Percentiles rank a stretch among this genome's conserved stretches.
phyloP scores from a whole-genome alignment of 108 stramenopile species.

The Cyclostephanos tholiformis region DNA sequence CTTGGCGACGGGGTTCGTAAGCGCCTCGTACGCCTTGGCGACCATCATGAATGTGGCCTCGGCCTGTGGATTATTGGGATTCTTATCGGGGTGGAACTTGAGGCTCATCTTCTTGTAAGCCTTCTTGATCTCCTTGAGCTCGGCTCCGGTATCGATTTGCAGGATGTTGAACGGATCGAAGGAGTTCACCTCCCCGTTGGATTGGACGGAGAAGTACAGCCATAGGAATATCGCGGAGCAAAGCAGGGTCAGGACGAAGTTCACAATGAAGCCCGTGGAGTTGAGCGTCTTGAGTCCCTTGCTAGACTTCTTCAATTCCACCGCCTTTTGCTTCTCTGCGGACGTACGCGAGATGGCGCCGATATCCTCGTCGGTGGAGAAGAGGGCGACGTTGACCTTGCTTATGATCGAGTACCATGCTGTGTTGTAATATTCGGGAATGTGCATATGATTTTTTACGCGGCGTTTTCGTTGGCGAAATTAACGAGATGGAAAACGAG shows the following conservation, averaged over 20 bases:
- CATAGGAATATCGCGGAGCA: conserved; percentile 72
- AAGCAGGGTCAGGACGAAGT: conserved; percentile 65
- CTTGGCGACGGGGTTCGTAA: conserved; percentile 88
- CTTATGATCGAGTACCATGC: conserved; percentile 82
- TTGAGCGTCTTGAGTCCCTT: conserved; percentile 68
- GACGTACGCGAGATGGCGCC: conserved; percentile 85
- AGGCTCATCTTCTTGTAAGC: conserved; percentile 84
- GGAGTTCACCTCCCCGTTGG: conserved; percentile 88
- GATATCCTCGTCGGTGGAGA: conserved; percentile 72
- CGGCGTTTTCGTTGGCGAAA: not conserved
- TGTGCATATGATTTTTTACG: not conserved
- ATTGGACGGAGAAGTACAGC: conserved; percentile 64
- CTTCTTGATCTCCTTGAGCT: conserved; percentile 88
- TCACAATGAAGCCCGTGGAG: conserved; percentile 68
- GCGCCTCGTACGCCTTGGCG: conserved; percentile 93
- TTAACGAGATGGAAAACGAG: conserved; percentile 1
- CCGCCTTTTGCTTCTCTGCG: conserved; percentile 87
- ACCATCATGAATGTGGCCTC: conserved; percentile 97
- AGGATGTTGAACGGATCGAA: conserved; percentile 94
- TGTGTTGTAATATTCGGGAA: conserved; percentile 23
- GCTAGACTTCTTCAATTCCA: conserved; percentile 71
- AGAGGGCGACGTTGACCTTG: conserved; percentile 61
- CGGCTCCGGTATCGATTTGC: conserved; percentile 75
- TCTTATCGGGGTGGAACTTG: conserved; percentile 94
- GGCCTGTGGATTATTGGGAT: conserved; percentile 86